Evolutionary conservation across 2,329 filamentous ascomycete genomes (phyloP).

Genomic region (Pyrenophora tritici-repentis): DNA sequence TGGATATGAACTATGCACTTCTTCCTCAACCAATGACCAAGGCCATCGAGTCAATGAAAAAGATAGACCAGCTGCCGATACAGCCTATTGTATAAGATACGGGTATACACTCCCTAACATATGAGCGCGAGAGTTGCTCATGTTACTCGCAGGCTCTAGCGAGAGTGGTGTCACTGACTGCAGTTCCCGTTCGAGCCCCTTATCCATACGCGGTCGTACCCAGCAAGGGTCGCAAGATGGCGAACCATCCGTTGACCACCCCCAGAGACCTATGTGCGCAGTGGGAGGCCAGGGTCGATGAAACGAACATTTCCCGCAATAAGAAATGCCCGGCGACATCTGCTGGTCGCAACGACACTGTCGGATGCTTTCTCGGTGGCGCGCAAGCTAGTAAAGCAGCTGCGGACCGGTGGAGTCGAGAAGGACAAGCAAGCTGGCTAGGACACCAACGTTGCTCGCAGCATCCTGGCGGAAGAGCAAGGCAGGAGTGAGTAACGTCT

Average conservation of each 20-base stretch:
- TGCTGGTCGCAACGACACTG: not conserved
- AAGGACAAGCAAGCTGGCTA: not conserved
- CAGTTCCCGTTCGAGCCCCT: not conserved
- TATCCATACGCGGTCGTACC: not conserved
- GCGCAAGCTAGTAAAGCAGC: not conserved
- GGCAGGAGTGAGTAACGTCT: not conserved
- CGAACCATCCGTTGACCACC: not conserved
- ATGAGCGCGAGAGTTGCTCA: constrained; percentile 4
- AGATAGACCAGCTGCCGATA: constrained; percentile 3
- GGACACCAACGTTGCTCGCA: no score
- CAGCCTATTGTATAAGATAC: constrained; percentile 2
- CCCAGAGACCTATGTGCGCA: not conserved
- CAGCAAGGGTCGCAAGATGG: not conserved
- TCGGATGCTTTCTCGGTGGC: not conserved
- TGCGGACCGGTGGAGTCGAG: not conserved
- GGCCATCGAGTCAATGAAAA: not conserved
- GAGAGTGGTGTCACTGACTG: not conserved
- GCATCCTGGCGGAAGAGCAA: not conserved
- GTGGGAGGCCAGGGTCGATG: not conserved
- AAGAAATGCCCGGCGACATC: not conserved
- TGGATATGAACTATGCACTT: not conserved
- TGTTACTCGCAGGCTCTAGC: not conserved
- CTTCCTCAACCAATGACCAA: not conserved
- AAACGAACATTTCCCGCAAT: not conserved
- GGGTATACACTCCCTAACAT: constrained; percentile 2